These are phyloP conservation scores for Casuarina equisetifolia DNA, from an alignment of 306 rosid species.

Conservation along the genomic window DNA sequence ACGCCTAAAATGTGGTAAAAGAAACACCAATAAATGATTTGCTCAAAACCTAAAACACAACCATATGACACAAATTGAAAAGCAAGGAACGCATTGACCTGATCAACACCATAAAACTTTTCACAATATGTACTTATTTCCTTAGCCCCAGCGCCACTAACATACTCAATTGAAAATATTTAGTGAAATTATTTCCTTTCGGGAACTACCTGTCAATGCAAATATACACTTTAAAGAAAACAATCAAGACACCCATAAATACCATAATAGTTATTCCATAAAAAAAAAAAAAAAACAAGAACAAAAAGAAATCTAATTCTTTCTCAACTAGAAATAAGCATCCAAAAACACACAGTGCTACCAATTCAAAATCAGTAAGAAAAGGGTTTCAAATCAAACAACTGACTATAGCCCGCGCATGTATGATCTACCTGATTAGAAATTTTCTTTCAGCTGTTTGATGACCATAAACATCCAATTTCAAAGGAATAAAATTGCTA, in stretches of 20 bases:
- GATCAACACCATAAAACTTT: background rate
- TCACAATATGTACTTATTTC: background rate
- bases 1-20: conserved; percentile 58
- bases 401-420: background rate
- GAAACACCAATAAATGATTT: conserved; percentile 20
- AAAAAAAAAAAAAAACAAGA: background rate
- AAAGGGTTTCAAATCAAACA: background rate
- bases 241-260: background rate
- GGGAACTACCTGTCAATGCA: no score
- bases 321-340: background rate
- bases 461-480: background rate
- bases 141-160: background rate
- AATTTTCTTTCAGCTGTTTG: background rate
- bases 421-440: background rate
- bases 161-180: background rate
- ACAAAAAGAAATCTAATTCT: background rate
- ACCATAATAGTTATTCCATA: background rate
- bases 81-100: background rate
- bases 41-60: conserved; percentile 12
- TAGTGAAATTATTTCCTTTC: no score
- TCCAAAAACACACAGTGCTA: background rate
- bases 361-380: background rate
- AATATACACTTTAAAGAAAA: background rate
- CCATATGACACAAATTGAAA: background rate
- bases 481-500: background rate